Evolutionary conservation across 345 rosid species (phyloP).

Genomic region (Sapria himalayana): DNA sequence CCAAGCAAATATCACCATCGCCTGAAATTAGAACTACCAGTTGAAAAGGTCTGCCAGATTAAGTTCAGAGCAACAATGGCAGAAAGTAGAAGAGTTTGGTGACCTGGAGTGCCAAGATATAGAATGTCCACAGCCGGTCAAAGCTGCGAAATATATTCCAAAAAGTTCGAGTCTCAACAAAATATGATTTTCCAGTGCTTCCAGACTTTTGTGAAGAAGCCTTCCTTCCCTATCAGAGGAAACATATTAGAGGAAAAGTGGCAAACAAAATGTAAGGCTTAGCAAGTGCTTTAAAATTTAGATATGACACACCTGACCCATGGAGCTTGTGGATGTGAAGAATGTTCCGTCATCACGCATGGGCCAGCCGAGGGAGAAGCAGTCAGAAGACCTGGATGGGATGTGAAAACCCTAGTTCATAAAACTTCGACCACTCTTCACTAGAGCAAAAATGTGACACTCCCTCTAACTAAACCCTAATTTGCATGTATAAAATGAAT

Average conservation of each 20-base stretch:
- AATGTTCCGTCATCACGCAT: slow-evolving; percentile 98
- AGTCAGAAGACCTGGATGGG: slow-evolving; percentile 53
- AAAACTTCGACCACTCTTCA: too few relatives aligned
- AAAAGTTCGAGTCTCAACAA: slow-evolving; percentile 76
- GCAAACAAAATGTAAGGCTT: too few relatives aligned
- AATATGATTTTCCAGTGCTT: slow-evolving; percentile 82
- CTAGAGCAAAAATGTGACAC: too few relatives aligned
- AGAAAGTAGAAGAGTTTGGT: background rate
- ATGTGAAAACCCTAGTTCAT: too few relatives aligned
- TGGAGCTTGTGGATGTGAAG: slow-evolving; percentile 59
- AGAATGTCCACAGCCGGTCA: slow-evolving; percentile 90
- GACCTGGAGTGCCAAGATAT: slow-evolving; percentile 76
- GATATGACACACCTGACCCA: slow-evolving; percentile 17
- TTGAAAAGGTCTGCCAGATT: too few relatives aligned
- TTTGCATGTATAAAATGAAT: too few relatives aligned
- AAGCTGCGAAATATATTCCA: slow-evolving; percentile 94
- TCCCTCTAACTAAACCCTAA: too few relatives aligned
- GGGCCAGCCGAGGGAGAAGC: slow-evolving; percentile 99
- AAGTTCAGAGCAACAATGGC: too few relatives aligned
- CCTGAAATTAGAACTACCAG: slow-evolving; percentile 34
- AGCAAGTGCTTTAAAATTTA: slow-evolving; percentile 9
- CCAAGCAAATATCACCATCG: slow-evolving; percentile 70
- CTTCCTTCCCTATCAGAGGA: slow-evolving; percentile 39
- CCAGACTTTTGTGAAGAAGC: slow-evolving; percentile 20
- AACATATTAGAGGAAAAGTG: slow-evolving; percentile 5